phyloP scores from a whole-genome alignment of 495 filamentous ascomycete species.

The Penicillium fimorum region DNA sequence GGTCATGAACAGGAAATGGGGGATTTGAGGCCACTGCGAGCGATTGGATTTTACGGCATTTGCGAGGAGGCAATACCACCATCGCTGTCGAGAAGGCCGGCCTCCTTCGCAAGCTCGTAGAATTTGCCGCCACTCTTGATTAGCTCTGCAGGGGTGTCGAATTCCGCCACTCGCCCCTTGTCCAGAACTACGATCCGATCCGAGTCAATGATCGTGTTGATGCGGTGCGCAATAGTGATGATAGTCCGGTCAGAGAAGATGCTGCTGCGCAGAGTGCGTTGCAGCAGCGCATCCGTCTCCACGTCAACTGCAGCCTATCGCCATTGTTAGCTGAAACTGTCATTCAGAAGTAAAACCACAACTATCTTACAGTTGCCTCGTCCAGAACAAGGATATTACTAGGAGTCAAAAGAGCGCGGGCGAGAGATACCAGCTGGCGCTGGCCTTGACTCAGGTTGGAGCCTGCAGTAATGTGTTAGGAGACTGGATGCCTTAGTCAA shows the following conservation, averaged over 20 bases:
- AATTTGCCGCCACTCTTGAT: constrained; percentile 53
- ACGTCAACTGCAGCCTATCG: constrained; percentile 84
- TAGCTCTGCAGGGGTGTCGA: constrained; percentile 56
- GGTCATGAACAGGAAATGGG: constrained; percentile 7
- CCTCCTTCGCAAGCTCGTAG: constrained; percentile 57
- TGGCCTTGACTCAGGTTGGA: constrained; percentile 64
- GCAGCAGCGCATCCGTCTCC: constrained; percentile 84
- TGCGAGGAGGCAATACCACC: constrained; percentile 26
- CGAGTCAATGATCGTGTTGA: constrained; percentile 94
- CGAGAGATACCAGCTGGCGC: constrained; percentile 88
- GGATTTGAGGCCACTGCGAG: constrained; percentile 18
- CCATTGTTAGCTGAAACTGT: constrained; percentile 18
- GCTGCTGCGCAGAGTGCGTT: constrained; percentile 53
- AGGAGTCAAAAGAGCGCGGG: constrained; percentile 88
- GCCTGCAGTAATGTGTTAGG: constrained; percentile 32
- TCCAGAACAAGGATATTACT: constrained; percentile 97
- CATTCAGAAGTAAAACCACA: constrained; percentile 1
- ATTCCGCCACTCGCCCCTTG: constrained; percentile 58
- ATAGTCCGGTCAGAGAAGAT: constrained; percentile 88
- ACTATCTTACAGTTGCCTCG: constrained; percentile 72
- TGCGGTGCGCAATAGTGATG: constrained; percentile 95
- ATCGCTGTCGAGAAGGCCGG: constrained; percentile 52
- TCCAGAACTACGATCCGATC: constrained; percentile 90
- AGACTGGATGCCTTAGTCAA: constrained; percentile 6
- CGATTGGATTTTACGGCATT: constrained; percentile 20